phyloP scores from a whole-genome alignment of 805 yeast genomes.

The Candida chilensis region DNA sequence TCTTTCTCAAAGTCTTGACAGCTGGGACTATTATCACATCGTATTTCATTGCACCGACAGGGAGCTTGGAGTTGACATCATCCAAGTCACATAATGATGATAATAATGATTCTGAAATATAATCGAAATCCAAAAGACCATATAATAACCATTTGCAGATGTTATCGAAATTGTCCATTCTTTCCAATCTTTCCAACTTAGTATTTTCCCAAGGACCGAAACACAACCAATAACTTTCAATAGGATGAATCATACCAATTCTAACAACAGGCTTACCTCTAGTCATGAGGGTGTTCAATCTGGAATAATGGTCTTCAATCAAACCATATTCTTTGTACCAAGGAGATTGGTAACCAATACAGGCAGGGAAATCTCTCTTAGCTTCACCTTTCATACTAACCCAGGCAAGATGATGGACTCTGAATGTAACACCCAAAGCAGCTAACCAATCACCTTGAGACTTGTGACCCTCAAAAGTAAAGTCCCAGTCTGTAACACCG shows the following conservation, averaged over 20 bases:
- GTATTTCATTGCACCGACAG: slow-evolving; percentile 4
- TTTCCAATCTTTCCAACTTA: slow-evolving; percentile 3
- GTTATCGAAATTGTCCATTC: slow-evolving; percentile 4
- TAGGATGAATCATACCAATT: slow-evolving; percentile 6
- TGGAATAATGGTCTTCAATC: slow-evolving; percentile 4
- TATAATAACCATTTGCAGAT: slow-evolving; percentile 4
- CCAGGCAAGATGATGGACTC: slow-evolving; percentile 5
- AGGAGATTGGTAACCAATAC: slow-evolving; percentile 5
- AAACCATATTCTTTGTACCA: slow-evolving; percentile 4
- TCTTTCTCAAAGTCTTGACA: slow-evolving; percentile 2
- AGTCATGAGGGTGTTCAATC: slow-evolving; percentile 4
- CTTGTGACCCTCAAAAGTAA: slow-evolving; percentile 6
- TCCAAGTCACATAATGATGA: slow-evolving; percentile 2
- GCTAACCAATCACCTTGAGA: slow-evolving; percentile 7
- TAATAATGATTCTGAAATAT: slow-evolving; percentile 5
- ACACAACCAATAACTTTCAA: slow-evolving; percentile 5
- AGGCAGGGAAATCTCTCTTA: slow-evolving; percentile 6
- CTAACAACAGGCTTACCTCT: slow-evolving; percentile 4
- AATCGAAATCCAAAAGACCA: slow-evolving; percentile 5
- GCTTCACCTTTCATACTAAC: slow-evolving; percentile 6
- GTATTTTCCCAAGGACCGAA: slow-evolving; percentile 5
- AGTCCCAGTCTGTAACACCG: slow-evolving; percentile 6
- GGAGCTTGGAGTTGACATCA: slow-evolving; percentile 2
- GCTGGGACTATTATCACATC: slow-evolving; percentile 5
- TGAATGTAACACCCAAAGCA: slow-evolving; percentile 5